These are phyloP conservation scores for Verticillium isaacii DNA, from an alignment of 2,329 filamentous ascomycete species.

Conservation along the genomic window DNA sequence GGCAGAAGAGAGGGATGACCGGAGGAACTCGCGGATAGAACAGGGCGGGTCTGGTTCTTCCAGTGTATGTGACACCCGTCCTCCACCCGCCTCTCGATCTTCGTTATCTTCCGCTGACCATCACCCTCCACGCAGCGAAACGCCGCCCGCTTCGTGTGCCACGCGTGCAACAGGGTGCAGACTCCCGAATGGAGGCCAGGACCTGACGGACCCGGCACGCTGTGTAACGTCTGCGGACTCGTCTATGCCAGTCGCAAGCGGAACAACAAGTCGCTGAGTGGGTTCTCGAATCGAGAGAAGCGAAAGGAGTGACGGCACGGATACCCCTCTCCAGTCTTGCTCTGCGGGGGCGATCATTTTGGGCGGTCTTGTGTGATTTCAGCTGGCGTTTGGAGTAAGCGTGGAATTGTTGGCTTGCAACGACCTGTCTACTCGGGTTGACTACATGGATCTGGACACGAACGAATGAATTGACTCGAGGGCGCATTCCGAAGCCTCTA, in stretches of 20 bases:
- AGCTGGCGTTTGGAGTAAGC: background rate
- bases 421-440: background rate
- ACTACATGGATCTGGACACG: background rate
- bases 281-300: background rate
- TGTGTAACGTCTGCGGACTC: slow-evolving; percentile 70
- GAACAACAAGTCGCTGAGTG: slow-evolving; percentile 2
- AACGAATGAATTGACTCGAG: background rate
- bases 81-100: background rate
- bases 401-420: background rate
- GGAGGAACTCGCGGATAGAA: background rate
- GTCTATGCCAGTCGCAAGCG: slow-evolving; percentile 27
- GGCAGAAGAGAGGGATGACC: background rate
- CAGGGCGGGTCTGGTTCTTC: background rate
- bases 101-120: background rate
- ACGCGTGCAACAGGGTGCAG: slow-evolving; percentile 61
- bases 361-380: background rate
- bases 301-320: background rate
- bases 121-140: background rate
- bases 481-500: background rate
- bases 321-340: background rate
- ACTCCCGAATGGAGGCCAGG: slow-evolving; percentile 74
- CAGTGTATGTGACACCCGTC: background rate
- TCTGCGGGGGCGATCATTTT: background rate
- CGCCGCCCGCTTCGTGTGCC: slow-evolving; percentile 19
- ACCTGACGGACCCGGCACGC: slow-evolving; percentile 66